These are phyloP conservation scores for Metschnikowia dekortorum DNA, from an alignment of 805 yeast species.

Conservation along the genomic window DNA sequence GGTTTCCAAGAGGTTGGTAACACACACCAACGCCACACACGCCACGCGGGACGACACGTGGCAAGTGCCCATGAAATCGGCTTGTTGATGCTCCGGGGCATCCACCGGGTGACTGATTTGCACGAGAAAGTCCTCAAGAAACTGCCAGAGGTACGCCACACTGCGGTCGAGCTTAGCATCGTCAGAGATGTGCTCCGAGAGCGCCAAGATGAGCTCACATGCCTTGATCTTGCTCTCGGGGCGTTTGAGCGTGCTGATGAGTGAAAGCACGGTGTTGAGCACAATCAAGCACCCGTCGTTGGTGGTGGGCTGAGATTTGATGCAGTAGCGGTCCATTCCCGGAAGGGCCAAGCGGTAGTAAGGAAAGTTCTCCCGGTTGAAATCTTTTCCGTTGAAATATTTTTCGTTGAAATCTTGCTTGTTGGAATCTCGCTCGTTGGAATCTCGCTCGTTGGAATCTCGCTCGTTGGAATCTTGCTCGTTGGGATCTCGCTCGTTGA, in stretches of 20 bases:
- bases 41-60: slow-evolving; percentile 56
- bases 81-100: neutral
- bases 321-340: slow-evolving; percentile 46
- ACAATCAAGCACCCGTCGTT: slow-evolving; percentile 39
- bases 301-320: slow-evolving; percentile 25
- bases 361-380: slow-evolving; percentile 3
- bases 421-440: neutral
- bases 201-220: slow-evolving; percentile 68
- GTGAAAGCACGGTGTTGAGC: slow-evolving; percentile 54
- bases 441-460: neutral
- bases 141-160: slow-evolving; percentile 71
- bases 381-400: too few relatives aligned
- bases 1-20: slow-evolving; percentile 63
- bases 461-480: too few relatives aligned
- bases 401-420: neutral
- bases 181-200: slow-evolving; percentile 74
- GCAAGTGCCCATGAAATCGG: slow-evolving; percentile 3
- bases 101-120: neutral
- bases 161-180: slow-evolving; percentile 83
- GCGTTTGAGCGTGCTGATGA: slow-evolving; percentile 55
- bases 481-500: too few relatives aligned
- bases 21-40: slow-evolving; percentile 55
- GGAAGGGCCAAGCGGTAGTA: slow-evolving; percentile 45
- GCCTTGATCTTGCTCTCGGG: slow-evolving; percentile 63
- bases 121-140: slow-evolving; percentile 55